A percentile compares a stretch with the other conserved stretches of the same genome.
Evolutionary conservation across 106 monocot genomes (phyloP).

Genomic region (Phalaenopsis equestris): DNA sequence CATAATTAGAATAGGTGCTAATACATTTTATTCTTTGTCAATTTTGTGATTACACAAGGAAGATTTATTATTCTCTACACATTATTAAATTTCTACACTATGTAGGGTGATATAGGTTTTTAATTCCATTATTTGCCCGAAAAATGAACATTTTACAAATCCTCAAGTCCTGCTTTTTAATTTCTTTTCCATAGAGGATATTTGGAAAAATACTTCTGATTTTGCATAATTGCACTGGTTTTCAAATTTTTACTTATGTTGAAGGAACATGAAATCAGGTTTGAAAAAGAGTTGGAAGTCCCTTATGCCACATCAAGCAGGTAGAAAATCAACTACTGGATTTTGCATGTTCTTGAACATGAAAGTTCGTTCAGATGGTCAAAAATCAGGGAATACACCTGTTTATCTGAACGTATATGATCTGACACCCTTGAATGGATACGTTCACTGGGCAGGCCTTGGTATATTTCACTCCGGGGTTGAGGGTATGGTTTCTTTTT

Average conservation of each 20-base stretch:
- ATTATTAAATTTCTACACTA: too few relatives aligned
- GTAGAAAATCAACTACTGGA: conserved; percentile 18
- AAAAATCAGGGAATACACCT: conserved; percentile 23
- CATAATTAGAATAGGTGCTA: too few relatives aligned
- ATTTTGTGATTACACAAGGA: too few relatives aligned
- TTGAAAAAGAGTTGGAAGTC: conserved; percentile 30
- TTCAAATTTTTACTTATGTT: background rate
- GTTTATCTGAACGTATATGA: conserved; percentile 74
- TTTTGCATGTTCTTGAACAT: conserved; percentile 41
- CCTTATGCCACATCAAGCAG: conserved; percentile 22
- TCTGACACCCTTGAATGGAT: conserved; percentile 53
- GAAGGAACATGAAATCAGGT: conserved; percentile 38
- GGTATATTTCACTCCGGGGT: conserved; percentile 59
- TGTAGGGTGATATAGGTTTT: too few relatives aligned
- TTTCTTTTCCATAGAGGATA: too few relatives aligned
- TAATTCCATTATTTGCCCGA: too few relatives aligned
- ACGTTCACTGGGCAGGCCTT: conserved; percentile 55
- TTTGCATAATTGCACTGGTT: too few relatives aligned
- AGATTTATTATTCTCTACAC: too few relatives aligned
- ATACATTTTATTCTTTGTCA: too few relatives aligned
- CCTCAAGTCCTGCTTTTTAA: too few relatives aligned
- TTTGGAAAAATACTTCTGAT: too few relatives aligned
- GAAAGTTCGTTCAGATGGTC: background rate
- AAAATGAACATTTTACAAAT: too few relatives aligned
- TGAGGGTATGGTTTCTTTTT: conserved; percentile 35